Evolutionary conservation across 306 rosid genomes (phyloP).

Genomic region (Oemleria cerasiformis): DNA sequence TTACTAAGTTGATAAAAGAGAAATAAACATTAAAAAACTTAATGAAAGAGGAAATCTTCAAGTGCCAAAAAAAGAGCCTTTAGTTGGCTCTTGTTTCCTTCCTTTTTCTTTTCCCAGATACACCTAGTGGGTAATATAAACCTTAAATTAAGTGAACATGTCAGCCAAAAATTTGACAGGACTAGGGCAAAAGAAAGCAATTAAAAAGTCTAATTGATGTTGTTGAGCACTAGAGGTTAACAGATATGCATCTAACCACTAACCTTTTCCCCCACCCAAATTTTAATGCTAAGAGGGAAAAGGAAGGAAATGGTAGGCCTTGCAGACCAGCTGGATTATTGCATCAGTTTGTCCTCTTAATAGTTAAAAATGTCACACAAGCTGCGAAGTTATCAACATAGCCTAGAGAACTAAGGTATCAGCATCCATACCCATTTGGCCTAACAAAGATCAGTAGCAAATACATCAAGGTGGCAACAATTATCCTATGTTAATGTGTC

Average conservation of each 20-base stretch:
- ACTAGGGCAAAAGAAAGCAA: constrained; percentile 19
- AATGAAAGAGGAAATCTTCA: constrained; percentile 18
- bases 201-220: constrained; percentile 25
- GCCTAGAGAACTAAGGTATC: background rate
- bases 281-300: background rate
- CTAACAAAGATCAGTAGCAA: background rate
- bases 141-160: constrained; percentile 34
- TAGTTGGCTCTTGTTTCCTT: constrained; percentile 33
- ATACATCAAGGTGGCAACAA: background rate
- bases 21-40: constrained; percentile 4
- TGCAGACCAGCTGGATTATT: background rate
- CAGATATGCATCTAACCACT: constrained; percentile 1
- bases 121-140: constrained; percentile 28
- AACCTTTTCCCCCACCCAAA: constrained; percentile 5
- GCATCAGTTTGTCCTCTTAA: background rate
- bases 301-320: background rate
- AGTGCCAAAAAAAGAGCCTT: constrained; percentile 39
- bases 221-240: constrained; percentile 29
- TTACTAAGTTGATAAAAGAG: background rate
- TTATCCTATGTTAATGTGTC: background rate
- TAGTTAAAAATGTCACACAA: background rate
- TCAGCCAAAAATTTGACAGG: constrained; percentile 35
- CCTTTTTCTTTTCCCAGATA: constrained; percentile 22
- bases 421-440: background rate
- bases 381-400: background rate